These are phyloP conservation scores for Acidiella bohemica DNA, from an alignment of 495 filamentous ascomycete species.

Conservation along the genomic window DNA sequence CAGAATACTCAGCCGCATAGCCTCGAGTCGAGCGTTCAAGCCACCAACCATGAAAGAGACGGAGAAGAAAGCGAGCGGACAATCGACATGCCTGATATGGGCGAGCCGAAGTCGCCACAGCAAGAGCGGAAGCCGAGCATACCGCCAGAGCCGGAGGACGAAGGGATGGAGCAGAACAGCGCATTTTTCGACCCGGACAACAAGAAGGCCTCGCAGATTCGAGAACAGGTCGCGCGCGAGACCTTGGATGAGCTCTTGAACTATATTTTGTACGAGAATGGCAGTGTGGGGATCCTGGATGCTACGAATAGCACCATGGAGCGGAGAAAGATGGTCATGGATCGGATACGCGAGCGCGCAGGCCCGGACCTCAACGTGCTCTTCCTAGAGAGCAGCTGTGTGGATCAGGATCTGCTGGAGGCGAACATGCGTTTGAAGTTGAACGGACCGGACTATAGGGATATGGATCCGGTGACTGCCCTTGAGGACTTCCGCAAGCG, in stretches of 20 bases:
- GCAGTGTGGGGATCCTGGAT: slow-evolving; percentile 94
- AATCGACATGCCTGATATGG: slow-evolving; percentile 10
- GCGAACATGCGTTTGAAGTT: slow-evolving; percentile 97
- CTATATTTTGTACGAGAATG: slow-evolving; percentile 66
- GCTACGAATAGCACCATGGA: slow-evolving; percentile 91
- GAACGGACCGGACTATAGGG: slow-evolving; percentile 91
- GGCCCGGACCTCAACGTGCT: slow-evolving; percentile 77
- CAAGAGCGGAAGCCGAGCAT: slow-evolving; percentile 3
- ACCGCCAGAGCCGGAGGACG: slow-evolving; percentile 16
- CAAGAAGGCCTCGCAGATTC: slow-evolving; percentile 60
- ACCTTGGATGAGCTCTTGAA: slow-evolving; percentile 85
- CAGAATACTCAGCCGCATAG: neutral
- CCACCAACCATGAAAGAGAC: slow-evolving; percentile 4
- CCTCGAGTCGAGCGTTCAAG: neutral
- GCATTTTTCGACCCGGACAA: slow-evolving; percentile 92
- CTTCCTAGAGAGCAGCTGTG: slow-evolving; percentile 87
- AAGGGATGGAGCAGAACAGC: slow-evolving; percentile 72
- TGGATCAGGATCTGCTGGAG: slow-evolving; percentile 71
- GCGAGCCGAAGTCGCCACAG: slow-evolving; percentile 9
- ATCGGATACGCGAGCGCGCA: slow-evolving; percentile 67
- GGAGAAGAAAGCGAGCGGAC: slow-evolving; percentile 2
- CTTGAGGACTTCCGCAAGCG: slow-evolving; percentile 85
- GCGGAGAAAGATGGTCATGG: slow-evolving; percentile 68
- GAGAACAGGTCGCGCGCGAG: slow-evolving; percentile 83
- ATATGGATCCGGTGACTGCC: slow-evolving; percentile 71